Base-by-base conservation (phyloP, 2,329 filamentous ascomycete genomes). In the Microcera coccophila region DNA sequence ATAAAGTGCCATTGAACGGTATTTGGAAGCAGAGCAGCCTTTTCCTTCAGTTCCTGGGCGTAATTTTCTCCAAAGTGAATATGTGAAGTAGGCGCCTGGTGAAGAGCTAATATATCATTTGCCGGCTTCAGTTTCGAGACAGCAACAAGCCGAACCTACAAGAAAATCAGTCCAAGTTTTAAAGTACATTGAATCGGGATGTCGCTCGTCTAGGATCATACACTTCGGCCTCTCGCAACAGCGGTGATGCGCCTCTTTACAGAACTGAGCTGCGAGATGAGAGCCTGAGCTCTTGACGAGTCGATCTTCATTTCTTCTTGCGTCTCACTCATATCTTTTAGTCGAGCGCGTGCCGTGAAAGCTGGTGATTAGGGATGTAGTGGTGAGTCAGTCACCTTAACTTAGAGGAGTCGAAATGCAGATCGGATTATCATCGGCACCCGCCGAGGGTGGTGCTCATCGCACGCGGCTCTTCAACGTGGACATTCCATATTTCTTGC, bases 31-130 rank as follows among this genome's bases (percentile, higher is more conserved):
- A 95, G 63, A 26, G 78, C 76, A 2, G 89, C 85, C 67, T 98
- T 98, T 63, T 95, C 85, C 45, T 78, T 75, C 41, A 98, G 78
- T 67, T 98, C 93, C 67, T 91, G 87, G 4, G 85, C 77, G 70
- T 98, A 98, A 73, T 98, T 98, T 70, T 98, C 93, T 57, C 93
- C 93, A 65, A 97, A 97, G 69, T 98, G 88, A 15, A 74, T 55
- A 41, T 90, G 87, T 1, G 70, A 65, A 21, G 70, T 64, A 1
- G 76, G 72, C 0, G 73, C 66, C 56, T 78, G 74, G 69, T 94
- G 85, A 1, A 98, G 79, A 21, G 90, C 85, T 42, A 95, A 75
- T 58, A 98, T 86, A 65, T 98, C 93, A 58, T 87, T 87, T 45
- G 84, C 88, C 12, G 93, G 91, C 70, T 98, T 97, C 53, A 96